Percentiles rank a stretch among this genome's conserved stretches.
phyloP scores from a whole-genome alignment of 768 basidiomycete species.

The Macrolepiota albuminosa region DNA sequence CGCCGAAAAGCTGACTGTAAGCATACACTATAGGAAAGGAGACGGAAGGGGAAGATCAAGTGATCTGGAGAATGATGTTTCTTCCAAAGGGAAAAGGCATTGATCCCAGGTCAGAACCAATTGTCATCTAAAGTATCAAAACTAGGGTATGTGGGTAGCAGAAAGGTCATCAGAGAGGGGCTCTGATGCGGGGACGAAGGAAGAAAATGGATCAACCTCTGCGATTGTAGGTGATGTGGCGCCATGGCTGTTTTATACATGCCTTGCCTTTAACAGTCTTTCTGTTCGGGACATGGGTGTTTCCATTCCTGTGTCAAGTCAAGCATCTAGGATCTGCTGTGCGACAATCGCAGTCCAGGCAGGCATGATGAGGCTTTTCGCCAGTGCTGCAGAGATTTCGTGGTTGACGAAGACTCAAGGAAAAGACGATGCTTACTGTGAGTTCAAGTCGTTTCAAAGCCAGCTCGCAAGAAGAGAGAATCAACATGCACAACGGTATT shows the following conservation, averaged over 20 bases:
- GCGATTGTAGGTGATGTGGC: slow-evolving; percentile 1
- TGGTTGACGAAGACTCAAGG: background rate
- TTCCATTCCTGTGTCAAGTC: slow-evolving; percentile 26
- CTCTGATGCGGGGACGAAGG: background rate
- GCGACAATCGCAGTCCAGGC: slow-evolving; percentile 23
- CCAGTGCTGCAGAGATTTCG: slow-evolving; percentile 20
- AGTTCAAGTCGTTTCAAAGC: background rate
- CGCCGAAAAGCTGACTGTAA: slow-evolving; percentile 1
- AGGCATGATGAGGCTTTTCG: slow-evolving; percentile 20
- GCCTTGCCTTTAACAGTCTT: background rate
- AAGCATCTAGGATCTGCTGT: slow-evolving; percentile 26
- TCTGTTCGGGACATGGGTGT: slow-evolving; percentile 16
- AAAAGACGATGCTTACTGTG: no score
- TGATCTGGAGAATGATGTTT: background rate
- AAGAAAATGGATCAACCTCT: background rate
- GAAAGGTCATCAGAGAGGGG: background rate
- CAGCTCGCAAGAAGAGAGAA: background rate
- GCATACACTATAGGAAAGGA: background rate
- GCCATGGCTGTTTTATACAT: slow-evolving; percentile 2
- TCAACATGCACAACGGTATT: background rate
- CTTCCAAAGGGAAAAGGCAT: background rate
- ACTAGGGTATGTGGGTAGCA: background rate
- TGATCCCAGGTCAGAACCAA: slow-evolving; percentile 4
- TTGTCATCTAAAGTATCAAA: background rate
- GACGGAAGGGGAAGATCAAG: background rate